Base-by-base conservation (phyloP, 2,329 filamentous ascomycete genomes). In the Nannizziopsis arthrosporioides region DNA sequence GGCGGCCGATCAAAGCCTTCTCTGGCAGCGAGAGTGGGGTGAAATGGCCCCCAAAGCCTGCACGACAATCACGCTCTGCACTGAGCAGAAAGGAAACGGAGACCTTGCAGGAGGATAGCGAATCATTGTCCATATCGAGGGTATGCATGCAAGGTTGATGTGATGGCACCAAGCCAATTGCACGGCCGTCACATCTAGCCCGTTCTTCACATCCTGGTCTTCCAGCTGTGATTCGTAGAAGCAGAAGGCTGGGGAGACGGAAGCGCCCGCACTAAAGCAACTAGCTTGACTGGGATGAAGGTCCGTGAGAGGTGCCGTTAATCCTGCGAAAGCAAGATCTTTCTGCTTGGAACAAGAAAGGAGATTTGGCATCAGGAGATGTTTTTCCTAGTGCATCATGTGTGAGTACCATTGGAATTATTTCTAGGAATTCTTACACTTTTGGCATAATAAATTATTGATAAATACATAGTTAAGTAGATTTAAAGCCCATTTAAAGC, bases 141-240 rank as follows among this genome's bases (percentile, higher is more conserved):
- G 7, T 48, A 35, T 37, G 39, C 39, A 37, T 34, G 40, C 44
- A 48, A 30, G 46, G 32, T 12, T 12, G 46, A 48, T 48, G 38
- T 39, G 46, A 43, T 34, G 32, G 46, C 39, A 38, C 32, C 30
- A 48, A 35, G 39, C 46, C 38, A 43, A 43, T 42, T 42, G 46
- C 39, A 48, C 38, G 30, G 39, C 40, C 17, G 32, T 48, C 46
- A 48, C 46, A 43, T 38, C 31, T 17, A 2, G 46, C 18, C 39
- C 46, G 34, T 38, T 43, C n/a, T 27, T 18, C 32, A 17, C 14
- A 48, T 38, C 46, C 46, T 32, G 15, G 46, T 41, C 15, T 31
- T 31, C 8, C 15, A 1, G 46, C 32, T 42, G 31, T 17, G 31
- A 48, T 48, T 48, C 46, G 46, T 42, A 32, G 46, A 15, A 32